These are phyloP conservation scores for Cyathus striatus DNA, from an alignment of 768 basidiomycete species.

Conservation along the genomic window DNA sequence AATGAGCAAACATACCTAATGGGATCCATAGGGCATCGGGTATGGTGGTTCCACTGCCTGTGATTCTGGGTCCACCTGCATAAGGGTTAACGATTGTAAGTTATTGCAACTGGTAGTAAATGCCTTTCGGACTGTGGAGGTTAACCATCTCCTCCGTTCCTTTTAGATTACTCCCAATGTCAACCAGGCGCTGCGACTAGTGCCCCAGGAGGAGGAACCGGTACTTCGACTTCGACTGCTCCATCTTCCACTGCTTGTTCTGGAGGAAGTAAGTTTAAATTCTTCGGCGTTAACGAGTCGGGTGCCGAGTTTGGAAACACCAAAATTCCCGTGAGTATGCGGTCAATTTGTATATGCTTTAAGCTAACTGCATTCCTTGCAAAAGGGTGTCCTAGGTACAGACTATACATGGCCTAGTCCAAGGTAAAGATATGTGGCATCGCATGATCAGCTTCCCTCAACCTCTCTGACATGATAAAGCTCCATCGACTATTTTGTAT, in stretches of 20 bases:
- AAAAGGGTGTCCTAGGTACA: conserved; percentile 32
- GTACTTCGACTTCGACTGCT: conserved; percentile 20
- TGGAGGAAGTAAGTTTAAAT: conserved; percentile 50
- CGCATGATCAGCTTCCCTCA: too few species aligned
- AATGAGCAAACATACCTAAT: conserved; percentile 1
- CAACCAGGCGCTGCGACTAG: conserved; percentile 26
- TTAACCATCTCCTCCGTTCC: too few species aligned
- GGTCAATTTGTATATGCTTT: too few species aligned
- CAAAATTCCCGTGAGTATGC: conserved; percentile 39
- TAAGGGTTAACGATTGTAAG: conserved; percentile 36
- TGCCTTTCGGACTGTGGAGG: neutral
- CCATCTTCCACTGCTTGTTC: conserved; percentile 28
- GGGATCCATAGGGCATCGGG: conserved; percentile 26
- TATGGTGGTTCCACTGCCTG: conserved; percentile 42
- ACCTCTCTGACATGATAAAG: too few species aligned
- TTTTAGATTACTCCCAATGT: conserved; percentile 52
- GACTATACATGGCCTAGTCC: conserved; percentile 49
- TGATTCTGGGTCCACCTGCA: conserved; percentile 37
- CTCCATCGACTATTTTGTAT: conserved; percentile 47
- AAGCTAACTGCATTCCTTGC: too few species aligned
- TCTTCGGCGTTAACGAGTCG: conserved; percentile 59
- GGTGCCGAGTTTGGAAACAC: conserved; percentile 57
- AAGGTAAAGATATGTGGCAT: too few species aligned
- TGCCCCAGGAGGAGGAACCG: conserved; percentile 11
- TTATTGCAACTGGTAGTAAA: neutral